These are phyloP conservation scores for Delitschia confertaspora DNA, from an alignment of 495 filamentous ascomycete species.

Conservation along the genomic window DNA sequence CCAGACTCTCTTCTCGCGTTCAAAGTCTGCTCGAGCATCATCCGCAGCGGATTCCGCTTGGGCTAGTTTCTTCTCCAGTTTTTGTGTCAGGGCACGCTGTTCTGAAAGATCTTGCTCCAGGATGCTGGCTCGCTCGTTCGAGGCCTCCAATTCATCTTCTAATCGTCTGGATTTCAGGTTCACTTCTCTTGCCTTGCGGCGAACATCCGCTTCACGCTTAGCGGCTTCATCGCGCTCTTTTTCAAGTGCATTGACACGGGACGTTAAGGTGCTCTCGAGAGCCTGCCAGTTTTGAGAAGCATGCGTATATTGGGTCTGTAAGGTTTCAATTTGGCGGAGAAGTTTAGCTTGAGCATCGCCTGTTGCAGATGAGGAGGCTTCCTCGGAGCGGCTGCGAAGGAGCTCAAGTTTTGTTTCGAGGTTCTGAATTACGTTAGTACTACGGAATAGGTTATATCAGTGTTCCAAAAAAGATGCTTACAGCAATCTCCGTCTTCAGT, in stretches of 20 bases:
- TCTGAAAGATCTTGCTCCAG: conserved; percentile 50
- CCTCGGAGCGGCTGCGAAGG: conserved; percentile 76
- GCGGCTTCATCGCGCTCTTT: conserved; percentile 79
- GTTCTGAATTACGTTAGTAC: conserved; percentile 36
- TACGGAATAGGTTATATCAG: not conserved
- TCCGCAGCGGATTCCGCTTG: conserved; percentile 55
- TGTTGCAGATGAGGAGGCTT: conserved; percentile 70
- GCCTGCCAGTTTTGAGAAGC: conserved; percentile 98
- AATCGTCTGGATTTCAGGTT: conserved; percentile 62
- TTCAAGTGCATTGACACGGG: conserved; percentile 65
- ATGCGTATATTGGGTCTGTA: conserved; percentile 90
- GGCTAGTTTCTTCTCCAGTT: conserved; percentile 53
- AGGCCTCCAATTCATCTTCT: conserved; percentile 75
- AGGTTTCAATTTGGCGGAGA: conserved; percentile 84
- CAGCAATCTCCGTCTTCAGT: conserved; percentile 67
- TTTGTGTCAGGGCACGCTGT: conserved; percentile 54
- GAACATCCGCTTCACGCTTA: conserved; percentile 74
- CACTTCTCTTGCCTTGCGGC: conserved; percentile 76
- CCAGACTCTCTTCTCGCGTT: conserved; percentile 59
- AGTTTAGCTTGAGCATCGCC: conserved; percentile 86
- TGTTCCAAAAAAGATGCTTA: conserved; percentile 29
- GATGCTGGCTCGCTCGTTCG: conserved; percentile 54
- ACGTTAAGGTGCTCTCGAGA: conserved; percentile 73
- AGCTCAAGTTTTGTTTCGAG: conserved; percentile 88
- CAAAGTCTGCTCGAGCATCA: conserved; percentile 52